Conservation (phyloP, 1,284 basidiomycete species). For the Papiliotrema flavescens region DNA sequence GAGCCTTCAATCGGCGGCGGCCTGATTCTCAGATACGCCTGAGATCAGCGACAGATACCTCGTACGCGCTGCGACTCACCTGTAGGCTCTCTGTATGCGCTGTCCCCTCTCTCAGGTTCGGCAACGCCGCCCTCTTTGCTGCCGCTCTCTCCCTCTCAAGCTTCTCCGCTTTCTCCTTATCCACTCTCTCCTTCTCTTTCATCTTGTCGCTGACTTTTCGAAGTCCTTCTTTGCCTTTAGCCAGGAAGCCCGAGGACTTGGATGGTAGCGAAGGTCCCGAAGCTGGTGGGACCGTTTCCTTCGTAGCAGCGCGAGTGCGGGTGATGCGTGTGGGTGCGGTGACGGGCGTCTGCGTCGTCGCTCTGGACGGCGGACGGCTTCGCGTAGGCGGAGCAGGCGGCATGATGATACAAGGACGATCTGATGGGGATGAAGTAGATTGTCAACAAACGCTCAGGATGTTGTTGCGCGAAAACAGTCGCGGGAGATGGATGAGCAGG, state of each 20-base stretch:
- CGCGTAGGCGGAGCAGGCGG: conserved; percentile 23
- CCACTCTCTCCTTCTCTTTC: conserved; percentile 33
- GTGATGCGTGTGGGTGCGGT: conserved; percentile 48
- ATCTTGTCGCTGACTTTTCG: conserved; percentile 42
- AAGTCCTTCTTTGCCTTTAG: conserved; percentile 37
- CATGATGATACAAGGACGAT: conserved; percentile 44
- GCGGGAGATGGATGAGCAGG: no score
- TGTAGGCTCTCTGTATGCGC: conserved; percentile 26
- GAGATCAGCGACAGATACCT: not conserved
- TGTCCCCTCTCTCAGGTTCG: not conserved
- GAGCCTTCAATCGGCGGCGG: conserved; percentile 37
- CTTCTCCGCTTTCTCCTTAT: conserved; percentile 4
- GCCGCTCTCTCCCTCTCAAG: conserved; percentile 30
- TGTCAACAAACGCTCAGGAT: no score
- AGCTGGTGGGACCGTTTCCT: conserved; percentile 5
- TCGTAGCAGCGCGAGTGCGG: conserved; percentile 27
- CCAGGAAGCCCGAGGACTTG: conserved; percentile 26
- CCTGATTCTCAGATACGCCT: conserved; percentile 51
- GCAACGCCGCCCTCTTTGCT: not conserved
- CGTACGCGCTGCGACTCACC: conserved; percentile 12
- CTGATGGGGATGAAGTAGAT: no score
- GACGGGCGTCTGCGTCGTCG: conserved; percentile 50
- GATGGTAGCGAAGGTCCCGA: not conserved
- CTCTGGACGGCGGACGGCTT: conserved; percentile 38
- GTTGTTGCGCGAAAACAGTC: no score